A percentile compares a stretch with the other conserved stretches of the same genome.
Evolutionary conservation across 306 rosid species (phyloP).

Genomic region (Sesbania bispinosa): DNA sequence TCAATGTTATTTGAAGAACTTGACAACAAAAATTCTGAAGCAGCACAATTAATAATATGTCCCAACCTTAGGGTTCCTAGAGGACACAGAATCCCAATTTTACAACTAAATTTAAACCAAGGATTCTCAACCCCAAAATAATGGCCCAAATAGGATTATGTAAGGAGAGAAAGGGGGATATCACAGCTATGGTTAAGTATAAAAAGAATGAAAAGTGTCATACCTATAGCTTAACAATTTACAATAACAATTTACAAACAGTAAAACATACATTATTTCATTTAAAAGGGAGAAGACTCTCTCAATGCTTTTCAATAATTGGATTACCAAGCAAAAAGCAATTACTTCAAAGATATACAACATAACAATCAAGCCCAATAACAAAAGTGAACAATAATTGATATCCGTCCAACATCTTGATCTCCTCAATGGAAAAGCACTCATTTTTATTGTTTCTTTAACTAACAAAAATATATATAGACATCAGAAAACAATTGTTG

Average conservation of each 20-base stretch:
- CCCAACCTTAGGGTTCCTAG: conserved; percentile 6
- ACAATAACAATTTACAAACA: neutral
- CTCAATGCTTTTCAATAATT: neutral
- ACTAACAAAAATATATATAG: neutral
- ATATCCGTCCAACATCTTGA: neutral
- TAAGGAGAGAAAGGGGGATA: neutral
- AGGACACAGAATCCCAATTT: conserved; percentile 10
- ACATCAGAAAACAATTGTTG: neutral
- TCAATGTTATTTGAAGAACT: conserved; percentile 9
- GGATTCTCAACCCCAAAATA: conserved; percentile 9
- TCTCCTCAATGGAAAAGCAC: neutral
- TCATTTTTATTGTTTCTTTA: neutral
- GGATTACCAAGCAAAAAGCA: neutral
- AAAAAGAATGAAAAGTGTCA: neutral
- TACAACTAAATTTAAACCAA: conserved; percentile 12
- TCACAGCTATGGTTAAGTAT: neutral
- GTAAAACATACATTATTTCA: neutral
- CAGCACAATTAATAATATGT: conserved; percentile 8
- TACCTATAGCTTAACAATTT: neutral
- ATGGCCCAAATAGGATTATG: neutral
- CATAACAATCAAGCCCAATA: neutral
- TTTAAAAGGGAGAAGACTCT: conserved; percentile 1
- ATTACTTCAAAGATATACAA: neutral
- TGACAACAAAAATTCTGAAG: conserved; percentile 22
- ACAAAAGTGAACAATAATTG: neutral